These are phyloP conservation scores for Metroxylon sagu DNA, from an alignment of 176 grass and related monocot species.

Conservation along the genomic window DNA sequence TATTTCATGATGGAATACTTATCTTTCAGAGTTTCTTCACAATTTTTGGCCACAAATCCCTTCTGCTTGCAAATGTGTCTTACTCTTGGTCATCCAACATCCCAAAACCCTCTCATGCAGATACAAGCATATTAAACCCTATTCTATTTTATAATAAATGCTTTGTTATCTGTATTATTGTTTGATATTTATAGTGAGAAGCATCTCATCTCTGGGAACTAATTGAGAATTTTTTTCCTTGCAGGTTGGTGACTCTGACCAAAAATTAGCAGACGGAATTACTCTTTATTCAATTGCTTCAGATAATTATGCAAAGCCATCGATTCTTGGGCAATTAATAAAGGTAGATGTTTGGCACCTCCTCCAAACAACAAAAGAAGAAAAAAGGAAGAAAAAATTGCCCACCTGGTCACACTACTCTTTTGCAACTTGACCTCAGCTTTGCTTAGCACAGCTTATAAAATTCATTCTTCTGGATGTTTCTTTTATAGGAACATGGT, in stretches of 20 bases:
- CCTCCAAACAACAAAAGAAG: too few relatives aligned
- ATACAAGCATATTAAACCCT: too few relatives aligned
- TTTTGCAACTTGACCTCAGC: too few relatives aligned
- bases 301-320: constrained; percentile 62
- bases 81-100: too few relatives aligned
- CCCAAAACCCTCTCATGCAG: too few relatives aligned
- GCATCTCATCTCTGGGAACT: background rate
- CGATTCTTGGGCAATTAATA: constrained; percentile 80
- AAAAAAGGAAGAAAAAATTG: too few relatives aligned
- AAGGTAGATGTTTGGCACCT: constrained; percentile 35
- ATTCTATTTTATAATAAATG: too few relatives aligned
- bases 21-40: background rate
- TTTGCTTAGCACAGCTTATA: too few relatives aligned
- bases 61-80: background rate
- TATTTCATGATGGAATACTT: background rate
- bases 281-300: constrained; percentile 79
- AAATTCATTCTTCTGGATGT: too few relatives aligned
- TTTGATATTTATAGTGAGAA: too few relatives aligned
- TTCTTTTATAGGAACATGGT: constrained; percentile 60
- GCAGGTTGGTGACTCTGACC: constrained; percentile 89
- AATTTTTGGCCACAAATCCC: constrained; percentile 2
- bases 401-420: too few relatives aligned
- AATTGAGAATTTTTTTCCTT: constrained; percentile 1
- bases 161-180: too few relatives aligned
- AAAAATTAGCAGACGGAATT: constrained; percentile 91